These are phyloP conservation scores for Malassezia psittaci DNA, from an alignment of 1,284 basidiomycete species.

Conservation along the genomic window DNA sequence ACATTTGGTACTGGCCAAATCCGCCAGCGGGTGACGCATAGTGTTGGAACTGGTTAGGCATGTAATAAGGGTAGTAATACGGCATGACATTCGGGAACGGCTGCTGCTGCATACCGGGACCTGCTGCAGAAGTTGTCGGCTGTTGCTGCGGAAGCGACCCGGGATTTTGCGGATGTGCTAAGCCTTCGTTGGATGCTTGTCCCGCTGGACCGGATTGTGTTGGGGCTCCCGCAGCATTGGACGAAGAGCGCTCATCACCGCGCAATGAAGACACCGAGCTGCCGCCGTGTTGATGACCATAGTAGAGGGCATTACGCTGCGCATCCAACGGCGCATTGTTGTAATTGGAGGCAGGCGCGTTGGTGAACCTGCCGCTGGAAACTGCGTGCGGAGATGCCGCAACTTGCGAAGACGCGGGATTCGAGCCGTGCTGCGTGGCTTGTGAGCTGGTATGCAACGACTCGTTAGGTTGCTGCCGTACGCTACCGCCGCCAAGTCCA, in stretches of 20 bases:
- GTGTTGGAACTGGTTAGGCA: slow-evolving; percentile 48
- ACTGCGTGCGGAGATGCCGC: neutral
- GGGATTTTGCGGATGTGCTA: slow-evolving; percentile 23
- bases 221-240: neutral
- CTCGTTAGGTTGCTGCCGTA: neutral
- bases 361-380: neutral
- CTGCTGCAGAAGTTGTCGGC: slow-evolving; percentile 17
- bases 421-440: neutral
- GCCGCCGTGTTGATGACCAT: neutral
- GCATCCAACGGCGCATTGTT: slow-evolving; percentile 24
- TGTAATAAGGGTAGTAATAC: slow-evolving; percentile 48
- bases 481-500: neutral
- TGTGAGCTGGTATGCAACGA: neutral
- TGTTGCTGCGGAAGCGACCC: slow-evolving; percentile 13
- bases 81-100: slow-evolving; percentile 46
- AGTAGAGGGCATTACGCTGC: slow-evolving; percentile 23
- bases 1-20: slow-evolving; percentile 47
- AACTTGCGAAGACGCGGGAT: neutral
- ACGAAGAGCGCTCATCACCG: neutral
- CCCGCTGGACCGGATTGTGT: neutral
- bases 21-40: slow-evolving; percentile 43
- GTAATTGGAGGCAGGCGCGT: slow-evolving; percentile 37
- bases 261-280: neutral
- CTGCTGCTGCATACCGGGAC: slow-evolving; percentile 31
- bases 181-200: slow-evolving; percentile 18